phyloP scores from a whole-genome alignment of 1,139 yeast species.

The Kodamaea sp. region DNA sequence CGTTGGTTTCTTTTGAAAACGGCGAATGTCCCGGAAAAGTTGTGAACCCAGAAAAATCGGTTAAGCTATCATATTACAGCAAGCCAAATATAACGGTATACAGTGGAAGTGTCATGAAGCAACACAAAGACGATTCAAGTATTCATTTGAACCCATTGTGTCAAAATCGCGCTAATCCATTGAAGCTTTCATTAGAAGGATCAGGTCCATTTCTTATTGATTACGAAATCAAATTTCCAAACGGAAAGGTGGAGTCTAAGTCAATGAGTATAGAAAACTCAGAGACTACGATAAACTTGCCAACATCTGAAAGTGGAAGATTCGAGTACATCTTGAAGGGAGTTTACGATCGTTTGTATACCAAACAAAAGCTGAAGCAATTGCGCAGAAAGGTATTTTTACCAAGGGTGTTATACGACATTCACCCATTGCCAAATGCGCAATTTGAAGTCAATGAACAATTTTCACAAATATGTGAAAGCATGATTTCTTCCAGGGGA shows the following conservation, averaged over 20 bases:
- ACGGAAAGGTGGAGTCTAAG: constrained; percentile 44
- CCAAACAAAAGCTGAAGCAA: constrained; percentile 39
- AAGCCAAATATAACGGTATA: constrained; percentile 52
- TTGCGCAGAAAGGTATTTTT: constrained; percentile 24
- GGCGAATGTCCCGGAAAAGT: constrained; percentile 71
- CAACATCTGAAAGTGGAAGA: constrained; percentile 49
- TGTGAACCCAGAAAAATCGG: constrained; percentile 24
- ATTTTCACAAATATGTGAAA: constrained; percentile 59
- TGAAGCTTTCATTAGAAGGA: constrained; percentile 46
- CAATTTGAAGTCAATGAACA: constrained; percentile 49
- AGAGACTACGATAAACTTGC: constrained; percentile 30
- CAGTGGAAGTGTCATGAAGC: constrained; percentile 21
- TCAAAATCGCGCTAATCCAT: constrained; percentile 29
- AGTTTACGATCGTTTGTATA: constrained; percentile 68
- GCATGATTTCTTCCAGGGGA: constrained; percentile 25
- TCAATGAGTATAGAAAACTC: constrained; percentile 33
- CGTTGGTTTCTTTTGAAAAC: constrained; percentile 58
- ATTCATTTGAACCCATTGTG: constrained; percentile 36
- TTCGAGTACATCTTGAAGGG: constrained; percentile 63
- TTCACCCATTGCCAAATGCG: constrained; percentile 62
- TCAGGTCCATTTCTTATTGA: constrained; percentile 72
- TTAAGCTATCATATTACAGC: constrained; percentile 51
- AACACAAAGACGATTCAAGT: constrained; percentile 16
- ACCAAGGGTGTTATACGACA: constrained; percentile 57
- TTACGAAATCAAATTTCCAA: constrained; percentile 65